Evolutionary conservation across 73 alveolate genomes (phyloP).

Genomic region (Paramecium octaurelia): DNA sequence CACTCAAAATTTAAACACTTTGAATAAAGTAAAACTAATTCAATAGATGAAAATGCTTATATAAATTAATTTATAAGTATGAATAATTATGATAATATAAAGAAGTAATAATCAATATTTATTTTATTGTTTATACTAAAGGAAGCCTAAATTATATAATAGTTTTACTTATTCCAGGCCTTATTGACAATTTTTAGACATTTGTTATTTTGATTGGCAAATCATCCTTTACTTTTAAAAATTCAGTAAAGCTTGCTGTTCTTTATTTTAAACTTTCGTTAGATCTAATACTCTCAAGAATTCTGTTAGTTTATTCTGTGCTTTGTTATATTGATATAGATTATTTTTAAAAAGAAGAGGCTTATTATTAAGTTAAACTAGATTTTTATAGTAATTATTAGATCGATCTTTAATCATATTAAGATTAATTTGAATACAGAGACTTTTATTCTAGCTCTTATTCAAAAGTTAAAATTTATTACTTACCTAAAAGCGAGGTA

Average conservation of each 20-base stretch:
- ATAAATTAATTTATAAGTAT: neutral
- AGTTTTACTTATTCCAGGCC: neutral
- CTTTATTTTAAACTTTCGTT: neutral
- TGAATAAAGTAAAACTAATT: neutral
- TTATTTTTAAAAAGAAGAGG: neutral
- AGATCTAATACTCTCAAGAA: neutral
- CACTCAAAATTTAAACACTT: neutral
- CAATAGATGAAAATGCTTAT: neutral
- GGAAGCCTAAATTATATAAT: neutral
- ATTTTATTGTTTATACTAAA: neutral
- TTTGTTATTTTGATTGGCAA: neutral
- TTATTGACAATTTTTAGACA: neutral
- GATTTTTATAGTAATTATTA: neutral
- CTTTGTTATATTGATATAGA: neutral
- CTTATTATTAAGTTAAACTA: neutral
- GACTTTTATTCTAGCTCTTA: neutral
- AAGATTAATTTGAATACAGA: neutral
- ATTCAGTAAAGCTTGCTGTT: constrained; percentile 8
- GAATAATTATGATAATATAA: neutral
- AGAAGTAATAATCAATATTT: neutral
- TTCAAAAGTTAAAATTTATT: neutral
- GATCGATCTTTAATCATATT: neutral
- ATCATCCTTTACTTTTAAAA: neutral
- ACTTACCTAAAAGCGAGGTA: neutral
- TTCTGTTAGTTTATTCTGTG: neutral